Percentiles rank a stretch among this genome's conserved stretches.
These are phyloP conservation scores for Aureobasidium leucospermi DNA, from an alignment of 2,329 filamentous ascomycete genomes.

Conservation along the genomic window DNA sequence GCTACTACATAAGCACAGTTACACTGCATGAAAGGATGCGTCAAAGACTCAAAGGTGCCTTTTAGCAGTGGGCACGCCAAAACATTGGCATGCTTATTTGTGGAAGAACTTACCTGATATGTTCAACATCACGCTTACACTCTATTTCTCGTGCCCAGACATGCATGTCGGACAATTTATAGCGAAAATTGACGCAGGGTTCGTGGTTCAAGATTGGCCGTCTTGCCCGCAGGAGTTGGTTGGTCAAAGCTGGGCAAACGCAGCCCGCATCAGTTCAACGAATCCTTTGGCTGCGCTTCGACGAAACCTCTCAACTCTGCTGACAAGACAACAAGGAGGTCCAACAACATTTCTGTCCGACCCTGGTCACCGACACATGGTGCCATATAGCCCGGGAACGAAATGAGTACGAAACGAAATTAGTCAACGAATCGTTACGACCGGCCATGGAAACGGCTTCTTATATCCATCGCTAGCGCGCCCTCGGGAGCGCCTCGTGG, in stretches of 20 bases:
- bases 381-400: background rate
- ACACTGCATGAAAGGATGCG: background rate
- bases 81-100: background rate
- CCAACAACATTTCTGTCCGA: background rate
- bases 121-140: background rate
- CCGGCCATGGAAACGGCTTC: slow-evolving; percentile 6
- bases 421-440: slow-evolving; percentile 1
- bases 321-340: background rate
- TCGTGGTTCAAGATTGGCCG: background rate
- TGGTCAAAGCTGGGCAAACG: slow-evolving; percentile 2
- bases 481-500: slow-evolving; percentile 1
- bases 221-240: background rate
- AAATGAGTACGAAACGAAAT: slow-evolving; percentile 8
- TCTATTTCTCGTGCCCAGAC: background rate
- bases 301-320: slow-evolving; percentile 1
- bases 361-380: background rate
- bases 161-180: background rate
- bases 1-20: background rate
- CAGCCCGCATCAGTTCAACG: background rate
- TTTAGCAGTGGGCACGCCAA: background rate
- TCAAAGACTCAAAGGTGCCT: background rate
- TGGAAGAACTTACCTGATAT: background rate
- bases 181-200: background rate
- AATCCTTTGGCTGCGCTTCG: background rate
- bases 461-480: background rate